phyloP scores from a whole-genome alignment of 371 early-diverging fungal genomes.

The Mucor velutinosus region DNA sequence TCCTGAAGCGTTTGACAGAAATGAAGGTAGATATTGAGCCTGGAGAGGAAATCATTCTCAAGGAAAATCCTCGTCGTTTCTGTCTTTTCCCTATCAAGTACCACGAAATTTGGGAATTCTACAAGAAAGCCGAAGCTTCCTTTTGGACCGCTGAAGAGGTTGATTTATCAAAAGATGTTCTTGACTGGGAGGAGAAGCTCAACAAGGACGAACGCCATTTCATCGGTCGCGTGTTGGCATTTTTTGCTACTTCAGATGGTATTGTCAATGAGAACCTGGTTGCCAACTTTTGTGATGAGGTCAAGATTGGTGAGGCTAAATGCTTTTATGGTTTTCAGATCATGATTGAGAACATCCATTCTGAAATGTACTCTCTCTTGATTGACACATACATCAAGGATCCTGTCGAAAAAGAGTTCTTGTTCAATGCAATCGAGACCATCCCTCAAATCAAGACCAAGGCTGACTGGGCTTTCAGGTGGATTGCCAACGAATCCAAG shows the following conservation, averaged over 20 bases:
- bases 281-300: slow-evolving; percentile 95
- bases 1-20: slow-evolving; percentile 16
- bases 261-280: slow-evolving; percentile 99
- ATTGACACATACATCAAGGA: slow-evolving; percentile 99
- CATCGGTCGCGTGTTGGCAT: slow-evolving; percentile 97
- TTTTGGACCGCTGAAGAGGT: slow-evolving; percentile 99
- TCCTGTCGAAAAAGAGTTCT: slow-evolving; percentile 76
- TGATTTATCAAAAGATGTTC: slow-evolving; percentile 92
- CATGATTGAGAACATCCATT: slow-evolving; percentile 99
- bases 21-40: slow-evolving; percentile 15
- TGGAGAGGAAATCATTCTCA: slow-evolving; percentile 31
- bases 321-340: slow-evolving; percentile 99
- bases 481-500: slow-evolving; percentile 84
- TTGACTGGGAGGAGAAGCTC: slow-evolving; percentile 93
- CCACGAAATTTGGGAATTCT: slow-evolving; percentile 91
- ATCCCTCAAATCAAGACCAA: slow-evolving; percentile 95
- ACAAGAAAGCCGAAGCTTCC: slow-evolving; percentile 98
- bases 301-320: slow-evolving; percentile 98
- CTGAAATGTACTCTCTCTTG: slow-evolving; percentile 98
- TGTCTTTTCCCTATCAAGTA: slow-evolving; percentile 68
- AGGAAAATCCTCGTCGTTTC: slow-evolving; percentile 78
- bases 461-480: slow-evolving; percentile 98
- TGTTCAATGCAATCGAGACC: slow-evolving; percentile 97
- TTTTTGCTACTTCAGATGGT: slow-evolving; percentile 99
- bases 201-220: slow-evolving; percentile 94